Base-by-base conservation (phyloP, 2,329 filamentous ascomycete genomes). In the Nothopassalora personata region DNA sequence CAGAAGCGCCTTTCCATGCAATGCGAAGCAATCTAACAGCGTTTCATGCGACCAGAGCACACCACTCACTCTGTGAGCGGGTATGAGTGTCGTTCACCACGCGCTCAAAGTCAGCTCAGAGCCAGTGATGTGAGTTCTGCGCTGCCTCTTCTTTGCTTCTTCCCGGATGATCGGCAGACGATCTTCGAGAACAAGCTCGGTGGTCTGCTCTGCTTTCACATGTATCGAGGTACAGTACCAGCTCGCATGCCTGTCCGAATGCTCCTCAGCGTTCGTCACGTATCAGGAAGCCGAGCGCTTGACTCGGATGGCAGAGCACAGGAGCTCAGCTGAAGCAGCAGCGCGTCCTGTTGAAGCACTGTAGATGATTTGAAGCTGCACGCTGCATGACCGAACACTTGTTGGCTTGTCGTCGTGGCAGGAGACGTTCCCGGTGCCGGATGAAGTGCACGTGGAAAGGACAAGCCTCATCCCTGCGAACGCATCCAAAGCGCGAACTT, bases 11-110 rank as follows among this genome's bases (percentile, higher is more conserved):
- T 53, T 57, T 30, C 56, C 50, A 59, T 60, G 62, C 62, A 54
- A 59, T 60, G 62, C 62, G 56, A 61, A 48, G 54, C 60, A 64
- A 64, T 62, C 56, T 62, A 59, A 56, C 45, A 62, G 60, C 54
- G 58, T 60, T 62, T 56, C 48, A 55, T 50, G 50, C 62, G 33
- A 50, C 58, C 57, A 58, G 48, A 47, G 43, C 53, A 54, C 54
- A 49, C 33, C 28, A 39, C 23, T 28, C 28, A 39, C 23, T 28
- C 52, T 33, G 28, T 36, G 31, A 46, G 43, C 33, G 49, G 53
- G 46, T 58, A 51, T 53, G 46, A 56, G 36, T 23, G 54, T 58
- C 48, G 23, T 47, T 53, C 34, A 34, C 46, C 39, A 43, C 19
- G 39, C 56, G 53, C 27, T 7, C 46, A 48, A 48, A 30, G 31